These are phyloP conservation scores for Naegleria gruberi DNA, from an alignment of 208 protist genomes.

Conservation along the genomic window DNA sequence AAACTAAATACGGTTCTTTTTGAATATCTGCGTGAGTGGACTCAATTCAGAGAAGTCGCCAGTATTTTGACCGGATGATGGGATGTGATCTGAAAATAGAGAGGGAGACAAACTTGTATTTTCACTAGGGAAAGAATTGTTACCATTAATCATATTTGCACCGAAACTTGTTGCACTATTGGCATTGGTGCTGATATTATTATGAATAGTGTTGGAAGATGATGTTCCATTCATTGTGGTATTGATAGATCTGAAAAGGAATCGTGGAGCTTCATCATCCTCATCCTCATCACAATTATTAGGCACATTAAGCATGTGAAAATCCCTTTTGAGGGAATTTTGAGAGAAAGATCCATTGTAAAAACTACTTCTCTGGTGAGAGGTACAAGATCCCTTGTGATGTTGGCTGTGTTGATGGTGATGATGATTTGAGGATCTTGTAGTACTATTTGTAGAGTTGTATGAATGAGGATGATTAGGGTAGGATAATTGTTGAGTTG, in stretches of 20 bases:
- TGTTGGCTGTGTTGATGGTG: no score
- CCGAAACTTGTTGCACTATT: neutral
- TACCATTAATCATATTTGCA: no score
- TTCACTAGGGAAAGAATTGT: neutral
- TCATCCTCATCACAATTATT: neutral
- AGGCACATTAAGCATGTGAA: neutral
- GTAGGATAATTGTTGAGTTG: neutral
- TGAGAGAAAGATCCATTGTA: neutral
- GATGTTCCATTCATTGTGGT: neutral
- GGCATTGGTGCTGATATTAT: no score
- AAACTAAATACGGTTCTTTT: neutral
- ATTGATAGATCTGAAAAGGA: neutral
- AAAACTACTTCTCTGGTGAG: no score
- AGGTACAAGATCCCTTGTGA: neutral
- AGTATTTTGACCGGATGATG: neutral
- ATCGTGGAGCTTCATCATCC: neutral
- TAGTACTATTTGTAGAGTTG: no score
- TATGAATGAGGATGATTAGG: neutral
- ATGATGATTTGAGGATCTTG: neutral
- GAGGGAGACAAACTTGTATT: neutral
- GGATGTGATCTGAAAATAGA: neutral
- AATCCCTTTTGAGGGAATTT: neutral
- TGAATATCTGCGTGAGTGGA: neutral
- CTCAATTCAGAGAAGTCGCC: neutral
- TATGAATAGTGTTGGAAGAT: no score